Conservation (phyloP, 208 protist genomes). For the Angomonas ambiguus region DNA sequence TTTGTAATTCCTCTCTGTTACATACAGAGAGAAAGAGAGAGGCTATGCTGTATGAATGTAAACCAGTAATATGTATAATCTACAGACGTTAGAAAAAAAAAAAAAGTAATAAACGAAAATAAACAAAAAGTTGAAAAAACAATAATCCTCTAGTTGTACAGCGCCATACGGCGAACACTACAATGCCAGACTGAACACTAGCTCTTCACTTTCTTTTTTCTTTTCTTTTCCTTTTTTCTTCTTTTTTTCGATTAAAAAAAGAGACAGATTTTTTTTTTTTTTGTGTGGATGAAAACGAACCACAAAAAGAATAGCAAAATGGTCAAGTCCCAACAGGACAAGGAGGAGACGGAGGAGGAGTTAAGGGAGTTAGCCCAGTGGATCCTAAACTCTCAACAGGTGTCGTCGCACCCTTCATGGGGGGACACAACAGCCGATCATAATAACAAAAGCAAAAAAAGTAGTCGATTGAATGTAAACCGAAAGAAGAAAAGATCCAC, state of each 20-base stretch:
- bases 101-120: too few species aligned
- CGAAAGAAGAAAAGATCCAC: neutral
- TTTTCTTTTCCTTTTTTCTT: neutral
- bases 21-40: too few species aligned
- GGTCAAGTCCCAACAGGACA: neutral
- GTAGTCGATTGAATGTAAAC: too few species aligned
- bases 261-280: neutral
- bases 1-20: too few species aligned
- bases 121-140: neutral
- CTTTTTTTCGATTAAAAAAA: neutral
- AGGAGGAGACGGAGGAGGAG: neutral
- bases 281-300: neutral
- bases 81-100: neutral
- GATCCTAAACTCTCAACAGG: neutral
- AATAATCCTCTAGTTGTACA: neutral
- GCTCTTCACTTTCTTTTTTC: neutral
- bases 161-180: too few species aligned
- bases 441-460: too few species aligned
- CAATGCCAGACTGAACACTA: neutral
- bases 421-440: too few species aligned
- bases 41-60: too few species aligned
- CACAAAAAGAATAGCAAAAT: neutral
- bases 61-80: too few species aligned
- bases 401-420: too few species aligned
- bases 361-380: neutral